A percentile compares a stretch with the other conserved stretches of the same genome.
phyloP scores from a whole-genome alignment of 768 basidiomycete species.

The Collybia nuda region DNA sequence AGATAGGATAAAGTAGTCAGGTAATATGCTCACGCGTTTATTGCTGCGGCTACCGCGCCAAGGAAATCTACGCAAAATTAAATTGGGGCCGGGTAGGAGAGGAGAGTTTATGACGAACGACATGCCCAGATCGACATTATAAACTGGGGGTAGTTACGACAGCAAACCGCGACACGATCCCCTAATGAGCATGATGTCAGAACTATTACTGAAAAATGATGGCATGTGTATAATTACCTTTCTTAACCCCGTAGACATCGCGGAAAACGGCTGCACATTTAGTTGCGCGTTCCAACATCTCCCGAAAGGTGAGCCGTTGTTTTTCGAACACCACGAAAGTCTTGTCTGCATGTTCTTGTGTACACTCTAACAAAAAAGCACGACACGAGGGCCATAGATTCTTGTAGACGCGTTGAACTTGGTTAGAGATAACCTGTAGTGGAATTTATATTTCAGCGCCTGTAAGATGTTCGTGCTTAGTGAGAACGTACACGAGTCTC shows the following conservation, averaged over 20 bases:
- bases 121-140: slow-evolving; percentile 49
- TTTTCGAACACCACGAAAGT: slow-evolving; percentile 52
- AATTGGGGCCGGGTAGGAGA: not conserved
- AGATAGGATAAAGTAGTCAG: not conserved
- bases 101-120: slow-evolving; percentile 24
- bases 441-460: no score
- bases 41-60: slow-evolving; percentile 47
- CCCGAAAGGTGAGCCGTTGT: slow-evolving; percentile 40
- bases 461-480: slow-evolving; percentile 13
- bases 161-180: slow-evolving; percentile 44
- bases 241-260: slow-evolving; percentile 45
- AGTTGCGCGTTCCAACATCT: slow-evolving; percentile 35
- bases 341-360: slow-evolving; percentile 31
- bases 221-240: slow-evolving; percentile 27
- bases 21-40: slow-evolving; percentile 39
- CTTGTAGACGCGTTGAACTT: slow-evolving; percentile 50
- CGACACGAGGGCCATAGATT: slow-evolving; percentile 49
- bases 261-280: slow-evolving; percentile 35
- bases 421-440: not conserved
- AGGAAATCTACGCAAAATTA: slow-evolving; percentile 31
- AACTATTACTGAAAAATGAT: not conserved
- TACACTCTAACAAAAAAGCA: slow-evolving; percentile 43
- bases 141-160: slow-evolving; percentile 49
- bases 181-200: slow-evolving; percentile 17
- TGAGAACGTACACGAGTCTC: slow-evolving; percentile 40